Evolutionary conservation across 768 basidiomycete species (phyloP), one percentile per base, ranked within the genome.

Genomic region (Leccinum variicolor): DNA sequence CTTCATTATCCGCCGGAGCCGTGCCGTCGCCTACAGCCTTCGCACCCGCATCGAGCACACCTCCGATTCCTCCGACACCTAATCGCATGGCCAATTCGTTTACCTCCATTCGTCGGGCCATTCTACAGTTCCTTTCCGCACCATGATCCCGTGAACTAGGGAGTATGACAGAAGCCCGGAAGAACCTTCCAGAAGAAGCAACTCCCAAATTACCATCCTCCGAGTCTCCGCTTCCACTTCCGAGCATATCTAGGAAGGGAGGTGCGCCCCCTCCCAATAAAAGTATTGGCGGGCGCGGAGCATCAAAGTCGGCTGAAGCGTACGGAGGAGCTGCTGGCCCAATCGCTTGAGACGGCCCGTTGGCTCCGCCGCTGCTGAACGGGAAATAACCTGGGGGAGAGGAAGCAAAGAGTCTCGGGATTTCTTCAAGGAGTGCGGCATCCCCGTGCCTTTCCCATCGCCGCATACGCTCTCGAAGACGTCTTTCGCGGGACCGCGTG

Each of bases 51-150:
- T 84, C 84, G 6, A 92, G 66, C 7, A 75, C 64, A 11, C 92
- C 92, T 10, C 92, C 92, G 7, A 91, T 79, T 0, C 82, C 81
- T 33, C 87, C 89, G 36, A 92, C 78, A 6, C 84, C 92, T 84
- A 92, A 90, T n/a, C 89, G 83, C 79, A 91, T 87, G 0, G 83
- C 85, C 47, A 94, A 73, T 64, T 90, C 86, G 68, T 94, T 94
- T 54, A 92, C 83, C 63, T 92, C 87, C 56, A 83, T 77, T 56
- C 92, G 77, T 34, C 92, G 76, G 4, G 75, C 73, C 58, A 86
- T 76, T 48, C 92, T 82, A 51, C 76, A 81, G 8, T 75, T 70
- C 46, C 77, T 78, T 66, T 94, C 92, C 11, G 75, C 72, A 2
- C 66, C 62, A 26, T 76, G 67, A 11, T 86, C 85, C 13, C 92